Evolutionary conservation across 2,329 filamentous ascomycete genomes (phyloP).

Genomic region (Scedosporium aurantiacum): DNA sequence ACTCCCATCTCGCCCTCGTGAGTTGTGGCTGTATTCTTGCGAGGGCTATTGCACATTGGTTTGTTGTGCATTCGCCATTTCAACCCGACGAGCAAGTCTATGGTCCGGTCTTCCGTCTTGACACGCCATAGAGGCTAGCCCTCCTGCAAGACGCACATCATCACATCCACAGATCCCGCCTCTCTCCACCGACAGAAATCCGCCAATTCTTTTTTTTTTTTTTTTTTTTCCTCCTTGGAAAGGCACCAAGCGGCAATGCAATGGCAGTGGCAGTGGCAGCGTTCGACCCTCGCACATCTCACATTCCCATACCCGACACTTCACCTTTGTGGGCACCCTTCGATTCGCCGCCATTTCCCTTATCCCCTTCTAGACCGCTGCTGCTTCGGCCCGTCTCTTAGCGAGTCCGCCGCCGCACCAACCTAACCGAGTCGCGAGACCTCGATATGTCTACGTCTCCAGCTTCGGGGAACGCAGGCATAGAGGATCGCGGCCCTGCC

Average conservation of each 20-base stretch:
- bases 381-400: background rate
- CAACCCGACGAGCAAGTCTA: too few species aligned
- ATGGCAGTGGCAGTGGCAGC: background rate
- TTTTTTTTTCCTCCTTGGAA: background rate
- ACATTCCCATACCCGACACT: background rate
- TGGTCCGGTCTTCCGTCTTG: too few species aligned
- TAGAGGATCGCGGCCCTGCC: constrained; percentile 42
- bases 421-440: background rate
- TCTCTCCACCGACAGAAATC: background rate
- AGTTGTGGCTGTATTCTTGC: too few species aligned
- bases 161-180: background rate
- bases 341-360: background rate
- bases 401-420: background rate
- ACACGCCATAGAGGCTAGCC: background rate
- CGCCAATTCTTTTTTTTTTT: background rate
- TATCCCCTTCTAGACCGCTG: background rate
- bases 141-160: background rate
- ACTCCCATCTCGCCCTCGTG: too few species aligned
- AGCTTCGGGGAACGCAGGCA: background rate
- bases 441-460: constrained; percentile 4
- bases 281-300: background rate
- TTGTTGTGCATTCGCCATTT: too few species aligned
- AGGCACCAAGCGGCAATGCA: background rate
- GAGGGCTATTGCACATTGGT: too few species aligned
- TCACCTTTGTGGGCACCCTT: background rate